These are phyloP conservation scores for Medicago truncatula DNA, from an alignment of 306 rosid genomes.

Conservation along the genomic window MtrunA17r5.0-ANR NC_053043.1:3901501-3902000, in stretches of 20 bases:
- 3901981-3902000: conserved; percentile 25
- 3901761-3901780: conserved; percentile 26
- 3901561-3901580: conserved; percentile 71
- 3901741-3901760: conserved; percentile 20
- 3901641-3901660: conserved; percentile 24
- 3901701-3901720: conserved; percentile 17
- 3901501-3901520: conserved; percentile 58
- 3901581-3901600: conserved; percentile 72
- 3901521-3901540: conserved; percentile 69
- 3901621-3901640: conserved; percentile 31
- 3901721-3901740: neutral
- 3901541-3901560: conserved; percentile 63
- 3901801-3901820: conserved; percentile 51
- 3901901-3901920: conserved; percentile 55
- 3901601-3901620: conserved; percentile 51
- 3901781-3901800: conserved; percentile 14
- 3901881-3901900: conserved; percentile 63
- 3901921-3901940: conserved; percentile 60
- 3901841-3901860: conserved; percentile 64
- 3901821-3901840: conserved; percentile 47
- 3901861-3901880: conserved; percentile 76
- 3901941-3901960: conserved; percentile 38
- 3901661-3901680: conserved; percentile 10
- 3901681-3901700: conserved; percentile 27
- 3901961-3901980: conserved; percentile 54